phyloP scores from a whole-genome alignment of 768 basidiomycete genomes.

The Ramaria sp. region DNA sequence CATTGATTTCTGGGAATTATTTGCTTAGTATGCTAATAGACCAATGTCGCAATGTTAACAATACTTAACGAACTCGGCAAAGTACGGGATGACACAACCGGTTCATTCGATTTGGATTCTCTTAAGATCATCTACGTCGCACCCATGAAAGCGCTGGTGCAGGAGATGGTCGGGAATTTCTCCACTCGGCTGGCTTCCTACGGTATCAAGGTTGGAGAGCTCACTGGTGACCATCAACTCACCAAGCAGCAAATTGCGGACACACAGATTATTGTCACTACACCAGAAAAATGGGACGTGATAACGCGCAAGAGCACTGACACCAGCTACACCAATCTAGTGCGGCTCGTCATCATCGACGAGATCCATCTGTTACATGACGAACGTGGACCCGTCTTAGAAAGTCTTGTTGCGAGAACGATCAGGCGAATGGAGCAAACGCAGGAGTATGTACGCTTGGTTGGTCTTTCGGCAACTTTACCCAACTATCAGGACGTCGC shows the following conservation, averaged over 20 bases:
- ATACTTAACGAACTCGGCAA: conserved; percentile 87
- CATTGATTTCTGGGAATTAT: background rate
- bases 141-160: conserved; percentile 98
- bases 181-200: conserved; percentile 55
- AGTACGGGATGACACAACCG: conserved; percentile 73
- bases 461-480: conserved; percentile 94
- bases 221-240: conserved; percentile 96
- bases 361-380: conserved; percentile 97
- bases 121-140: conserved; percentile 98
- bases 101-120: conserved; percentile 69
- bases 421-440: conserved; percentile 94
- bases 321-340: conserved; percentile 93
- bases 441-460: conserved; percentile 81
- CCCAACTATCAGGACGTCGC: conserved; percentile 98
- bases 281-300: conserved; percentile 99
- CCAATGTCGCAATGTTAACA: conserved; percentile 94
- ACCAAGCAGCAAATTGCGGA: conserved; percentile 96
- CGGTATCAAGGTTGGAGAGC: conserved; percentile 83
- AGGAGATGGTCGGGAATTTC: conserved; percentile 98
- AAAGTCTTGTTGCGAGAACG: conserved; percentile 81
- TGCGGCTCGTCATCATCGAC: conserved; percentile 93
- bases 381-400: conserved; percentile 94
- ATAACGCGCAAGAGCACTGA: conserved; percentile 98
- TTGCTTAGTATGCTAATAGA: conserved; percentile 38
- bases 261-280: conserved; percentile 97